Percentiles rank a stretch among this genome's conserved stretches.
These are phyloP conservation scores for Yarrowia yakushimensis DNA, from an alignment of 805 yeast genomes.

Conservation along the genomic window DNA sequence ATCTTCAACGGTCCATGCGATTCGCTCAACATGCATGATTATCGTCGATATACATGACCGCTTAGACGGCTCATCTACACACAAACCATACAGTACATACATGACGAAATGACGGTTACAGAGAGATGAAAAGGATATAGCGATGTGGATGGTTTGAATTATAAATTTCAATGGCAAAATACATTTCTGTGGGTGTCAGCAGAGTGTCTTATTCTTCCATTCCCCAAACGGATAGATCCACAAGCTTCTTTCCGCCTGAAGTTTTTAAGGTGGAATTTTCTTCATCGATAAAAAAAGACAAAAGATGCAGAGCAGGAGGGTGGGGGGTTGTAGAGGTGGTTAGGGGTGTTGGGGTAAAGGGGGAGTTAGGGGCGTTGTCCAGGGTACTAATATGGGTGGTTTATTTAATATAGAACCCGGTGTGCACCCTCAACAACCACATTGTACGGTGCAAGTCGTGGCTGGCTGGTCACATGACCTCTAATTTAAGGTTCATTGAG, in stretches of 20 bases:
- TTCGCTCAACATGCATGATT: neutral
- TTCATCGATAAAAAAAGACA: slow-evolving; percentile 1
- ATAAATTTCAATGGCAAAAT: no score
- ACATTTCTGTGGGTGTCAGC: no score
- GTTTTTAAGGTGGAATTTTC: neutral
- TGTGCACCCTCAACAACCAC: no score
- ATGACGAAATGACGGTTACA: neutral
- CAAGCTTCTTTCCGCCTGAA: slow-evolving; percentile 7
- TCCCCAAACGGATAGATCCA: neutral
- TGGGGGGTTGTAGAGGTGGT: no score
- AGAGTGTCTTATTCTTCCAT: neutral
- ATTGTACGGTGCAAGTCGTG: neutral
- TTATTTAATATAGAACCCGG: no score
- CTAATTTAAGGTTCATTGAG: no score
- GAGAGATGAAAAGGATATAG: no score
- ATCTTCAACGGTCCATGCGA: no score
- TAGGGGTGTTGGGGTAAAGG: no score
- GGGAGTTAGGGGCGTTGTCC: no score
- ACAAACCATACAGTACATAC: slow-evolving; percentile 7
- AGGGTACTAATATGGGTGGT: no score
- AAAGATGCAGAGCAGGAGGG: neutral
- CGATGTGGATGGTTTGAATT: no score
- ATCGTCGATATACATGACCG: neutral
- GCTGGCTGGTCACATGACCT: slow-evolving; percentile 14
- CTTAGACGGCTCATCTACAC: neutral